These are phyloP conservation scores for Dinochytrium kinnereticum DNA, from an alignment of 371 early-diverging fungal genomes.

Conservation along the genomic window DNA sequence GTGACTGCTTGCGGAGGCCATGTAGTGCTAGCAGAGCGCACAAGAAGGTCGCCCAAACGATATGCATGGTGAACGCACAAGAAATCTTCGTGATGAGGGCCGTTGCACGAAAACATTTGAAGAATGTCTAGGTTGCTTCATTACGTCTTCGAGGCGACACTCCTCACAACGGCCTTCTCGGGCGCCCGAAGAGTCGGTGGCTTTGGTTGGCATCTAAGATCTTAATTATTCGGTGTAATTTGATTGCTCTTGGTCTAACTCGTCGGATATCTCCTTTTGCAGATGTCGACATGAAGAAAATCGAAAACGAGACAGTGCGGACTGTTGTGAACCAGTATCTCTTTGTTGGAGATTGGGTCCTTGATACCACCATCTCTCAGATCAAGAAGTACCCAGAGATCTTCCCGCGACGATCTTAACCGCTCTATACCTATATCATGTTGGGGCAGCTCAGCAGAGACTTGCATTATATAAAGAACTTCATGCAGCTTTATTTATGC, in stretches of 20 bases:
- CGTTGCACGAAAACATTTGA: background rate
- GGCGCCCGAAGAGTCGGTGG: conserved; percentile 41
- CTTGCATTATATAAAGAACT: no score
- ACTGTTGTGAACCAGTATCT: conserved; percentile 33
- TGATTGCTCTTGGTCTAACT: background rate
- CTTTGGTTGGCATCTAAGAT: conserved; percentile 31
- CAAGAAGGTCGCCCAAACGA: conserved; percentile 35
- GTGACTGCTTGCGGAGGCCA: conserved; percentile 68
- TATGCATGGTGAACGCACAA: conserved; percentile 22
- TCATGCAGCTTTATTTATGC: no score
- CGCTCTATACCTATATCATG: no score
- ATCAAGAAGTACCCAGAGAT: conserved; percentile 36
- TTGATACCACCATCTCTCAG: conserved; percentile 33
- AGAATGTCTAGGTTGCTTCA: conserved; percentile 35
- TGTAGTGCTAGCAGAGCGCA: conserved; percentile 59
- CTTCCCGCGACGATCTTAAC: conserved; percentile 7
- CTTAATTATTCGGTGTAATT: no score
- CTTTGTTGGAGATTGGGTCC: conserved; percentile 41
- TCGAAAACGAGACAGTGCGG: conserved; percentile 46
- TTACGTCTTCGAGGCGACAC: conserved; percentile 37
- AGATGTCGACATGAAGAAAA: conserved; percentile 43
- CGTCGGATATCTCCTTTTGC: background rate
- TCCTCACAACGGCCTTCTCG: conserved; percentile 40
- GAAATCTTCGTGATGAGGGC: background rate
- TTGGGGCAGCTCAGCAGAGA: no score